Base-by-base conservation (phyloP, 495 filamentous ascomycete genomes). In the Xylaria bambusicola region DNA sequence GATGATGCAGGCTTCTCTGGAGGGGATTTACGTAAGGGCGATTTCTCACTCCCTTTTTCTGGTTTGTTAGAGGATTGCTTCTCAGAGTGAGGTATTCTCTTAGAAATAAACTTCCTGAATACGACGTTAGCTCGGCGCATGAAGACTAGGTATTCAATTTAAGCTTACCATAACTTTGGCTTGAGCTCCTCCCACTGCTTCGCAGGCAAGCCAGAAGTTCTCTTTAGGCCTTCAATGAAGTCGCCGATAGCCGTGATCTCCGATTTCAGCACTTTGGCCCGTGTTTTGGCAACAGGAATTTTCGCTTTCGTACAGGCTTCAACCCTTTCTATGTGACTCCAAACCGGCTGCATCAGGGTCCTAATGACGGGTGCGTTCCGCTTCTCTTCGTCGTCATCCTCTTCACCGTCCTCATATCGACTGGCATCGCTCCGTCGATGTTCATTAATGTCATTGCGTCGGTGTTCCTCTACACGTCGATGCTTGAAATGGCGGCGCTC, bases 131-230 rank as follows among this genome's bases (percentile, higher is more conserved):
- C 62, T 62, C 31, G 0, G 9, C 21, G 24, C 10, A 15, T 23
- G 17, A 40, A 35, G 18, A 46, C 12, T 61, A 60, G 38, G 46
- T 51, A 27, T 9, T 15, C n/a, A n/a, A 0, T 17, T 1, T 9
- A 71, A n/a, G n/a, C 76, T 59, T 67, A 78, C 77, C 77, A 80
- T 57, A 80, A 72, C 53, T 77, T 71, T 20, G 76, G 74, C 55
- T 79, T 77, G 7, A 80, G 62, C 27, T 69, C 70, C 24, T 76
- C 77, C 26, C 76, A 56, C 29, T 75, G 70, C 20, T 63, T 66
- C 40, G 60, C 54, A 52, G 27, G 50, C 49, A 72, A 56, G 6
- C 65, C 70, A 18, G 67, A 70, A 17, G 71, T 75, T 58, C 76
- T 64, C 13, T 70, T 71, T 29, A 80, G 63, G 47, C 67, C 63